phyloP scores from a whole-genome alignment of 169 alveolate species.

The Babesia gibsoni region DNA sequence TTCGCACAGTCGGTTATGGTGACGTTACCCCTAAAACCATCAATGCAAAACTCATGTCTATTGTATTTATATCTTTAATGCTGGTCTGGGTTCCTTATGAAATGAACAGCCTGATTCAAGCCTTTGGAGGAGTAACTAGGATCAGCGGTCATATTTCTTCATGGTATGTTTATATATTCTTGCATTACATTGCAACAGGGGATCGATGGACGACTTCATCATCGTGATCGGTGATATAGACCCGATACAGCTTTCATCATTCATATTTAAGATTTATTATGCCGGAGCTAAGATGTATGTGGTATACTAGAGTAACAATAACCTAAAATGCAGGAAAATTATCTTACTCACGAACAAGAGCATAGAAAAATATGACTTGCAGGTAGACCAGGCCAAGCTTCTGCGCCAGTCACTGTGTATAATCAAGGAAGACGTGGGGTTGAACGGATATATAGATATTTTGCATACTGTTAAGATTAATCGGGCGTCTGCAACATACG shows the following conservation, averaged over 20 bases:
- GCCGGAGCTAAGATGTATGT: constrained; percentile 34
- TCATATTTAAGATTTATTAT: constrained; percentile 56
- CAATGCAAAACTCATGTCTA: constrained; percentile 64
- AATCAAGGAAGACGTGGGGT: constrained; percentile 50
- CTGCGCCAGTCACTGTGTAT: constrained; percentile 44
- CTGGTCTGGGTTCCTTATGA: constrained; percentile 75
- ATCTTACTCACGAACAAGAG: constrained; percentile 40
- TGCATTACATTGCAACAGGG: constrained; percentile 19
- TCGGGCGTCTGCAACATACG: constrained; percentile 38
- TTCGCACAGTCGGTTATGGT: constrained; percentile 71
- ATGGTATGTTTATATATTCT: constrained; percentile 18
- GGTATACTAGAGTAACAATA: not conserved
- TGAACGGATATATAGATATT: constrained; percentile 27
- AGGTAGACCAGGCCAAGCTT: constrained; percentile 47
- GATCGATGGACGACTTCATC: constrained; percentile 57
- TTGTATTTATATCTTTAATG: constrained; percentile 67
- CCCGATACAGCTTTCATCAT: constrained; percentile 70
- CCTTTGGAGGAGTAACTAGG: constrained; percentile 56
- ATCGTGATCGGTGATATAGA: constrained; percentile 72
- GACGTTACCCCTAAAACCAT: constrained; percentile 70
- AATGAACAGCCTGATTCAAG: constrained; percentile 67
- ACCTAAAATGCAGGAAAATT: constrained; percentile 21
- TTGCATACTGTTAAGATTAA: constrained; percentile 42
- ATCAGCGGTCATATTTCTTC: constrained; percentile 61
- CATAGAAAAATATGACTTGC: constrained; percentile 27